Conservation (phyloP, 225 moss, liverwort and hornwort species). For the Thuidium tamariscinum region DNA sequence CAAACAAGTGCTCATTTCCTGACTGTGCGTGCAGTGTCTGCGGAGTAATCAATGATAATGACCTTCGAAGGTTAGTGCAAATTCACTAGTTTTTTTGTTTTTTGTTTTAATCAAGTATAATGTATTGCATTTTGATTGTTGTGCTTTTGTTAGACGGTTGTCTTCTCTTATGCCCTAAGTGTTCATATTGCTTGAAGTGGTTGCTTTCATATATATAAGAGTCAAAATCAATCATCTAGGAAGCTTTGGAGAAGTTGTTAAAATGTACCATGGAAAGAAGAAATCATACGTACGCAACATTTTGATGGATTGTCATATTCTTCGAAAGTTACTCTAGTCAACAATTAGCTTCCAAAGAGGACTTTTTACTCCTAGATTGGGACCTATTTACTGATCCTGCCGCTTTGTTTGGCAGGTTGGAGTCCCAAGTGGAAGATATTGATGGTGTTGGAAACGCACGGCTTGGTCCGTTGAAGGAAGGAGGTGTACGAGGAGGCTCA, state of each 20-base stretch:
- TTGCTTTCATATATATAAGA: background rate
- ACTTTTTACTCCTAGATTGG: background rate
- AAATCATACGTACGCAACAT: too few species aligned
- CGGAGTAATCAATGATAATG: slow-evolving; percentile 64
- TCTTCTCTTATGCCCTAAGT: background rate
- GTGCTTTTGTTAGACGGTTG: background rate
- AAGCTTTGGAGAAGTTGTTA: background rate
- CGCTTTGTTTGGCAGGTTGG: slow-evolving; percentile 35
- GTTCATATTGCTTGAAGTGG: background rate
- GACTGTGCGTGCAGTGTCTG: slow-evolving; percentile 53
- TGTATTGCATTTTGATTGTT: background rate
- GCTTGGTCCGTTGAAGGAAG: slow-evolving; percentile 72
- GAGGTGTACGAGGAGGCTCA: slow-evolving; percentile 86
- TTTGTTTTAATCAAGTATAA: background rate
- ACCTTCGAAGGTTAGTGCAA: slow-evolving; percentile 49
- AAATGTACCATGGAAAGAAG: background rate
- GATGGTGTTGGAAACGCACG: slow-evolving; percentile 57
- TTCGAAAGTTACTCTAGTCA: background rate
- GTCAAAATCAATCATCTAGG: background rate
- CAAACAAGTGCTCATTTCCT: background rate
- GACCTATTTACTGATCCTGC: background rate
- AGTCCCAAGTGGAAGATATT: slow-evolving; percentile 46
- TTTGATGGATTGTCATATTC: background rate
- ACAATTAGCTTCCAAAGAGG: background rate
- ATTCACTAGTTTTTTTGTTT: background rate